Base-by-base conservation (phyloP, 306 rosid genomes). In the Quercus dentata region DNA sequence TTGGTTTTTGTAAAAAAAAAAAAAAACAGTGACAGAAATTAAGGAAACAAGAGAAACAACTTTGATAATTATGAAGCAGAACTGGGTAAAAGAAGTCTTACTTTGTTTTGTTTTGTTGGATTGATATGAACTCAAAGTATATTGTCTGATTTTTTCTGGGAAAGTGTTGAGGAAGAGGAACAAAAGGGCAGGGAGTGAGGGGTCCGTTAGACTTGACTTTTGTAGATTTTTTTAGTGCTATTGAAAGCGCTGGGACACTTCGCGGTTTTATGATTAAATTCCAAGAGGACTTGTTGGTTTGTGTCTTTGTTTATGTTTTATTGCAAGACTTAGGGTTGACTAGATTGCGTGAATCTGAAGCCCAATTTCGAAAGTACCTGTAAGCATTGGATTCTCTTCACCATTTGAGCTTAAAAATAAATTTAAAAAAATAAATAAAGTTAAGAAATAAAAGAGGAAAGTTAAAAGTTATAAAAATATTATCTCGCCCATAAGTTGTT, bases 401-500 rank as follows among this genome's bases (percentile, higher is more conserved):
- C 46, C 46, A 8, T 41, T 41, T 41, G 46, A 41, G 46, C 46
- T 41, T 41, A 41, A 41, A 41, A 41, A 41, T 38, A 38, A 38
- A 38, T 38, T 38, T 38, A 0, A 38, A 38, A 38, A 38, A 38
- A 38, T 38, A 2, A 8, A 41, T 41, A 41, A 8, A 41, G 46
- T 11, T 41, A 41, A 41, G 46, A 41, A 41, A 41, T 41, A 41
- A 8, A 41, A 41, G 46, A 41, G 46, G 46, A 2, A 8, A 41
- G 46, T 8, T 41, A 41, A 2, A 38, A 6, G 44, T 35, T 35
- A 35, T 6, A 7, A 41, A 41, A 41, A 38, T 38, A 2, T 7
- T 38, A 0, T 38, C 3, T 38, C 1, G 1, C 2, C 10, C 0
- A 1, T 0, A 0, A 0, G 2, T 6, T 2, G 3, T 38, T 38